Evolutionary conservation across 768 basidiomycete genomes (phyloP), one percentile per base, ranked within the genome.

Genomic region (Russula sp.): DNA sequence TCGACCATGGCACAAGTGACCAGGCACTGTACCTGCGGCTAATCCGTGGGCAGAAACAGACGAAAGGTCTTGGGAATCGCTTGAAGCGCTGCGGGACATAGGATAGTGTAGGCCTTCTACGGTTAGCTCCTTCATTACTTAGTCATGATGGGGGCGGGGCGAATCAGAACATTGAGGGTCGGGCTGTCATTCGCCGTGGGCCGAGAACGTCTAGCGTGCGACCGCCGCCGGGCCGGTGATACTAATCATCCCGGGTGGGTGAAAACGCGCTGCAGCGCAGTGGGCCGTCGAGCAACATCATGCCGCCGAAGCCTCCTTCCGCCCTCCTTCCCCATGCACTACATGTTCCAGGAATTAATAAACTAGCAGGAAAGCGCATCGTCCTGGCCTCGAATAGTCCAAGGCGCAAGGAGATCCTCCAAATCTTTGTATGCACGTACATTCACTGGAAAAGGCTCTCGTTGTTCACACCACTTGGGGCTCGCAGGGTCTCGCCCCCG

Each of bases 321-420:
- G 50, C 48, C 18, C 78, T 91, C 54, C 82, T 89, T 9, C 73
- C 84, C 0, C 79, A 85, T 70, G 89, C 89, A 1, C 79, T 92
- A 13, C 73, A 78, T 42, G 78, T 83, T 1, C 86, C 86, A 11
- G 78, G 78, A 0, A 76, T 86, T 49, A 77, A 86, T 68, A 90
- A 87, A 71, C 80, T 97, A 1, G 71, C 78, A 44, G 85, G 83
- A 22, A 94, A 93, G 71, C 80, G 90, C 3, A 82, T 98, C 52
- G 76, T 97, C 2, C 79, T 98, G 1, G 94, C 94, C 0, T 96
- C 94, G 5, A 86, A 84, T 61, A 94, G 91, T 68, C 91, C 93
- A 1, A 80, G 94, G 67, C 79, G 94, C 69, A 85, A 82, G 70
- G 92, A 94, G 59, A 92, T 96, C 63, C 81, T 98, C 22, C 80